phyloP scores from a whole-genome alignment of 257 asterid genomes.

The Salvia rosmarinus region DNA sequence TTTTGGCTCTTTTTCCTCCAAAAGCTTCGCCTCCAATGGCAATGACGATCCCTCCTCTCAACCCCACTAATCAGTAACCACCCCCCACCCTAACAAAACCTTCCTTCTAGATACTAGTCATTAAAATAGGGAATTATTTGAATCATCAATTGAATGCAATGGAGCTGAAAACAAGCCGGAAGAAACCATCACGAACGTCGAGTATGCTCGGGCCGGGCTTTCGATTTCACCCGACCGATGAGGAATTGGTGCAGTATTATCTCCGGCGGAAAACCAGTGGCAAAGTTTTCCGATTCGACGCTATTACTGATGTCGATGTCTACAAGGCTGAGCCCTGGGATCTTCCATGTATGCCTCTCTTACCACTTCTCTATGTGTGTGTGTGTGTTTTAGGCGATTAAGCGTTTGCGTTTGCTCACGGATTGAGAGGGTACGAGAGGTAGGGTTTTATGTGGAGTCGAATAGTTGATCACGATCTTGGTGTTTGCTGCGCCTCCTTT shows the following conservation, averaged over 20 bases:
- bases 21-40: constrained; percentile 4
- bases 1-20: neutral
- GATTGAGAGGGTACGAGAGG: neutral
- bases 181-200: constrained; percentile 41
- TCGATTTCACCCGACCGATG: constrained; percentile 94
- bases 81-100: neutral
- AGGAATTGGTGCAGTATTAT: constrained; percentile 83
- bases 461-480: neutral
- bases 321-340: constrained; percentile 98
- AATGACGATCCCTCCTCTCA: constrained; percentile 2
- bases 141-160: constrained; percentile 22
- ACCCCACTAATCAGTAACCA: neutral
- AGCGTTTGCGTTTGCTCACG: neutral
- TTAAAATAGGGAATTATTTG: neutral
- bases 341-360: constrained; percentile 63
- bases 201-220: constrained; percentile 81
- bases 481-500: neutral
- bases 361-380: neutral
- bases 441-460: neutral
- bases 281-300: constrained; percentile 61
- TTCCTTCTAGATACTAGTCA: neutral
- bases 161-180: constrained; percentile 25
- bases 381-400: neutral
- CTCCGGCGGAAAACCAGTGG: constrained; percentile 66
- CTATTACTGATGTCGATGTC: constrained; percentile 80